A percentile compares a stretch with the other conserved stretches of the same genome.
Conservation (phyloP, 768 basidiomycete species). For the Naganishia randhawae region DNA sequence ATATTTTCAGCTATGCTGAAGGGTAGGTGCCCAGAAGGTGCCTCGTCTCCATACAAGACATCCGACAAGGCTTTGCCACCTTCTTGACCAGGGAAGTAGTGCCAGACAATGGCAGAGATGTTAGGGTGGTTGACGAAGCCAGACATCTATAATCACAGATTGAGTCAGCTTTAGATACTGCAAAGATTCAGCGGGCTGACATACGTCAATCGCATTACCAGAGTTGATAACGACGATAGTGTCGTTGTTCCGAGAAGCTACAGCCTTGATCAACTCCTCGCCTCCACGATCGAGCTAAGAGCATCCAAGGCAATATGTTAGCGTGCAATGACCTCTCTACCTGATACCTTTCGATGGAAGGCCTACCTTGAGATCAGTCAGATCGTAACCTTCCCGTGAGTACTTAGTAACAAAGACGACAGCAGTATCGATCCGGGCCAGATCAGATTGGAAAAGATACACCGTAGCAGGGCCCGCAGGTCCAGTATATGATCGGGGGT, state of each 20-base stretch:
- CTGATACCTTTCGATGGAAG: not conserved
- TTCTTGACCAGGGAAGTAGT: slow-evolving; percentile 60
- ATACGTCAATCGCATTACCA: slow-evolving; percentile 54
- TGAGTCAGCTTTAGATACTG: not conserved
- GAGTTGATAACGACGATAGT: slow-evolving; percentile 66
- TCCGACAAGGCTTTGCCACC: slow-evolving; percentile 64
- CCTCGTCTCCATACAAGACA: slow-evolving; percentile 63
- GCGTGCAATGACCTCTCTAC: not conserved
- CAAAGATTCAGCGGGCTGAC: not conserved
- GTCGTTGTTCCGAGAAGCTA: slow-evolving; percentile 54
- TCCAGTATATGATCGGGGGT: not conserved
- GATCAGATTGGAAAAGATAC: slow-evolving; percentile 32
- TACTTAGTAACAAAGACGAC: slow-evolving; percentile 74
- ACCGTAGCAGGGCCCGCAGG: not conserved
- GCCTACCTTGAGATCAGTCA: slow-evolving; percentile 57
- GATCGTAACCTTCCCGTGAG: slow-evolving; percentile 73
- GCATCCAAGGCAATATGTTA: too few species aligned
- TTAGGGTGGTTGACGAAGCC: slow-evolving; percentile 21
- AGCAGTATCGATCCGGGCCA: slow-evolving; percentile 58
- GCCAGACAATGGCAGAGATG: slow-evolving; percentile 20
- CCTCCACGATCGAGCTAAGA: slow-evolving; percentile 60
- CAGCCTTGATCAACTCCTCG: slow-evolving; percentile 59
- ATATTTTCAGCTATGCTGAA: slow-evolving; percentile 65
- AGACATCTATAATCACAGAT: not conserved
- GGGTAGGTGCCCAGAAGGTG: slow-evolving; percentile 65